Evolutionary conservation across 1,284 basidiomycete species (phyloP), one percentile per base, ranked within the genome.

Genomic region (Lentinus polychrous): DNA sequence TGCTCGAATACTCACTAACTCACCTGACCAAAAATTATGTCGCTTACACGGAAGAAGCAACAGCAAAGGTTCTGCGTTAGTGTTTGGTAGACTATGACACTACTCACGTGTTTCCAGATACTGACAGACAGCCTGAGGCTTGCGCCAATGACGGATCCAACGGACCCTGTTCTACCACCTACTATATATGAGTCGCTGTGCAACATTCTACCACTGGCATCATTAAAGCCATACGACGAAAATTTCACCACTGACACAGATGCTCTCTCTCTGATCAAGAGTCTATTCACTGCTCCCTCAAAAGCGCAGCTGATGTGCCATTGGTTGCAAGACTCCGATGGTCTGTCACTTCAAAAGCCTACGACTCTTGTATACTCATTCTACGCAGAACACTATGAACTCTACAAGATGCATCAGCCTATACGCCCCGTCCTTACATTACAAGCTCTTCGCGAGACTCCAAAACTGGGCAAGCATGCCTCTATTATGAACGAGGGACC

Each of bases 21-120:
- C 75, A 85, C 60, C 63, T 82, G 32, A 75, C 79, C 0, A 73
- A 65, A 44, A 69, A 82, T 57, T 73, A 83, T 58, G 62, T 78
- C 34, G 60, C 68, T n/a, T 78, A 74, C 57, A 81, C 80, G 2
- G 67, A 76, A 52, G 59, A 66, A 46, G 65, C 68, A 2, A 73
- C 77, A 6, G 59, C 69, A 37, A 68, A 78, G 57, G 82, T 75
- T 52, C n/a, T n/a, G n/a, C n/a, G n/a, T n/a, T n/a, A n/a, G n/a
- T n/a, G 38, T 23, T 24, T 42, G 45, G 15, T 12, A 44, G 8
- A 34, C 37, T 33, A 15, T 38, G n/a, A 22, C 40, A 41, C 14
- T 5, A 24, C 17, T 20, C 7, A 24, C 6, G 17, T 5, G 6
- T 33, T 17, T 7, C 38, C 36, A 82, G 79, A 60, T 77, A 35